Percentiles rank a stretch among this genome's conserved stretches.
Evolutionary conservation across 768 basidiomycete genomes (phyloP).

Genomic region (Suillus ampliporus): DNA sequence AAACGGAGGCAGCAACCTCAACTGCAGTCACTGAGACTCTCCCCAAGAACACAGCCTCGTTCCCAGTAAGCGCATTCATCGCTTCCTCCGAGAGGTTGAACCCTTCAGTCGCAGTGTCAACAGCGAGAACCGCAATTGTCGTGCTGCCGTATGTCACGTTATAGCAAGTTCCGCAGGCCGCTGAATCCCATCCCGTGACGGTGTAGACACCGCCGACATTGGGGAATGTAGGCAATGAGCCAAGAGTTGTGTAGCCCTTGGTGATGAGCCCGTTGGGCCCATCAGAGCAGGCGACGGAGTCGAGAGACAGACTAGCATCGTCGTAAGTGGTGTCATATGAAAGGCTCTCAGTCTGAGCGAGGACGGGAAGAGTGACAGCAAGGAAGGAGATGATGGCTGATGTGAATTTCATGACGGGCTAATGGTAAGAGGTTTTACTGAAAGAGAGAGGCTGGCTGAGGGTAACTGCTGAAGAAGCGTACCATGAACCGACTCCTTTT

Average conservation of each 20-base stretch:
- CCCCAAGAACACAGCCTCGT: conserved; percentile 52
- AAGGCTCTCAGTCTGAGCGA: conserved; percentile 25
- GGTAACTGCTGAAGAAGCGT: conserved; percentile 2
- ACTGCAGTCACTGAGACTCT: conserved; percentile 49
- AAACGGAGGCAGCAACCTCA: conserved; percentile 51
- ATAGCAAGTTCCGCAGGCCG: conserved; percentile 41
- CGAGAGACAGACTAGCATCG: conserved; percentile 22
- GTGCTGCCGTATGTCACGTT: conserved; percentile 30
- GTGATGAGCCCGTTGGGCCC: conserved; percentile 37
- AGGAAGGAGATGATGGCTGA: conserved; percentile 18
- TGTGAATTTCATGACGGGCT: conserved; percentile 31
- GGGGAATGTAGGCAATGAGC: conserved; percentile 37
- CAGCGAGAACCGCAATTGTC: conserved; percentile 31
- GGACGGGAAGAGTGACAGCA: conserved; percentile 20
- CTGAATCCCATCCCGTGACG: conserved; percentile 35
- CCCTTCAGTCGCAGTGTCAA: conserved; percentile 35
- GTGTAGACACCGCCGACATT: conserved; percentile 40
- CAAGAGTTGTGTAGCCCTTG: conserved; percentile 39
- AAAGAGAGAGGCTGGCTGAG: neutral
- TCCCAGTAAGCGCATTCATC: conserved; percentile 59
- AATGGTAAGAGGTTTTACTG: neutral
- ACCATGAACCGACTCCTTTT: conserved; percentile 14
- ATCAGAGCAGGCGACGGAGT: conserved; percentile 37
- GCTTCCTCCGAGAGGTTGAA: conserved; percentile 58
- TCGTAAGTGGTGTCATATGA: conserved; percentile 41